A percentile compares a stretch with the other conserved stretches of the same genome.
Evolutionary conservation across 805 yeast genomes (phyloP).

Genomic region (Candida maris): DNA sequence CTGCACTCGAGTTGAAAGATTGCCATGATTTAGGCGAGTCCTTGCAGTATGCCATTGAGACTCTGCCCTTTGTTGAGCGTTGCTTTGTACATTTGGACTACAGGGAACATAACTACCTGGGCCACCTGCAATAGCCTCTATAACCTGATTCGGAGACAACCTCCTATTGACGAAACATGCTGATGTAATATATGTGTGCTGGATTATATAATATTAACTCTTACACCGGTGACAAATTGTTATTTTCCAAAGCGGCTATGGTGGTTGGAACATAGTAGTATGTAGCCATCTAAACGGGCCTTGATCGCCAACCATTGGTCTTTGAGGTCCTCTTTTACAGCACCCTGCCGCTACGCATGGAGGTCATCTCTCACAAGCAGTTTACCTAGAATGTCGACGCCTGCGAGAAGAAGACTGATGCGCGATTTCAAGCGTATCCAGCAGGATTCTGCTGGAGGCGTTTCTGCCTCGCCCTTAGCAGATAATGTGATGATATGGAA

Average conservation of each 20-base stretch:
- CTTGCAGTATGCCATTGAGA: constrained; percentile 73
- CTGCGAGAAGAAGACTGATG: constrained; percentile 98
- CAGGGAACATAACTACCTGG: constrained; percentile 36
- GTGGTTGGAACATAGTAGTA: too few relatives aligned
- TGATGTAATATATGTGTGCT: too few relatives aligned
- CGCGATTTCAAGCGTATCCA: constrained; percentile 98
- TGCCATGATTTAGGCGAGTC: constrained; percentile 81
- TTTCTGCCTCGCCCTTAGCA: constrained; percentile 93
- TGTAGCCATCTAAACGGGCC: too few relatives aligned
- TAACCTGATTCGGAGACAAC: too few relatives aligned
- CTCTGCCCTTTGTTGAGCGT: constrained; percentile 72
- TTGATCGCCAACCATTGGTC: too few relatives aligned
- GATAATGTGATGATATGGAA: constrained; percentile 98
- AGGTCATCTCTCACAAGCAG: too few relatives aligned
- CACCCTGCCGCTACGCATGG: too few relatives aligned
- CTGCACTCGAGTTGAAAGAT: constrained; percentile 52
- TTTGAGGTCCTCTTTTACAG: too few relatives aligned
- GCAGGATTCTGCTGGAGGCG: constrained; percentile 97
- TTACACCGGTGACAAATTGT: too few relatives aligned
- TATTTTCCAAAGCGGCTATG: too few relatives aligned
- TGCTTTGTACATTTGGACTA: constrained; percentile 81
- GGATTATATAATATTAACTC: too few relatives aligned
- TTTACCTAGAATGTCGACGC: constrained; percentile 99
- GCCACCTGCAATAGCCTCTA: constrained; percentile 33
- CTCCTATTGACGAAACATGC: too few relatives aligned